phyloP scores from a whole-genome alignment of 2,329 filamentous ascomycete genomes.

The Sporothrix humicola region DNA sequence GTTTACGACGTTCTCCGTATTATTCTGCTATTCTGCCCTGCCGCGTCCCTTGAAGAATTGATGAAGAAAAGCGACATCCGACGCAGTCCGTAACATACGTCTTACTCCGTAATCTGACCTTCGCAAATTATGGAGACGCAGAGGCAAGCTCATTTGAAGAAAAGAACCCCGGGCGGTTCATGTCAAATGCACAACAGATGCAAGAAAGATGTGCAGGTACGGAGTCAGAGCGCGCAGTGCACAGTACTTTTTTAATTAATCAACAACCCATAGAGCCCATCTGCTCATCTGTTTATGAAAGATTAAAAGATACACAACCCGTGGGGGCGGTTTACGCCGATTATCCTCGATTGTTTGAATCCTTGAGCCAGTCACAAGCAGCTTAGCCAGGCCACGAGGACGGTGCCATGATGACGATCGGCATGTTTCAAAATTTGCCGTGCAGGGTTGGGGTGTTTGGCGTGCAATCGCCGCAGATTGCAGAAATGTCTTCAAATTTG shows the following conservation, averaged over 20 bases:
- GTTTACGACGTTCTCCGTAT: not conserved
- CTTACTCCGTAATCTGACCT: not conserved
- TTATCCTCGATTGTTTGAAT: no score
- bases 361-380: not conserved
- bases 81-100: no score
- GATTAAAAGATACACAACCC: not conserved
- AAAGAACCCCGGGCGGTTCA: not conserved
- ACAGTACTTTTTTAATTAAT: not conserved
- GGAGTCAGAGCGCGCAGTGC: not conserved
- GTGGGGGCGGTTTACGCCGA: not conserved
- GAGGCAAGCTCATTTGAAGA: not conserved
- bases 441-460: constrained; percentile 14
- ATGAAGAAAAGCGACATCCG: not conserved
- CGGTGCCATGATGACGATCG: constrained; percentile 20
- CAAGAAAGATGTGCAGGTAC: not conserved
- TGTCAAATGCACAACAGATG: not conserved
- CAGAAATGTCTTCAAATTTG: not conserved
- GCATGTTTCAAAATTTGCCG: constrained; percentile 25
- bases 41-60: constrained; percentile 19
- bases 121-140: not conserved
- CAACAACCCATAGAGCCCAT: not conserved
- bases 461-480: not conserved
- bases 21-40: not conserved
- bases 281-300: not conserved
- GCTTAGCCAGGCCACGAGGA: constrained; percentile 5